Conservation (phyloP, 176 grass and related monocot genomes). For the Aegilops umbellulata region DNA sequence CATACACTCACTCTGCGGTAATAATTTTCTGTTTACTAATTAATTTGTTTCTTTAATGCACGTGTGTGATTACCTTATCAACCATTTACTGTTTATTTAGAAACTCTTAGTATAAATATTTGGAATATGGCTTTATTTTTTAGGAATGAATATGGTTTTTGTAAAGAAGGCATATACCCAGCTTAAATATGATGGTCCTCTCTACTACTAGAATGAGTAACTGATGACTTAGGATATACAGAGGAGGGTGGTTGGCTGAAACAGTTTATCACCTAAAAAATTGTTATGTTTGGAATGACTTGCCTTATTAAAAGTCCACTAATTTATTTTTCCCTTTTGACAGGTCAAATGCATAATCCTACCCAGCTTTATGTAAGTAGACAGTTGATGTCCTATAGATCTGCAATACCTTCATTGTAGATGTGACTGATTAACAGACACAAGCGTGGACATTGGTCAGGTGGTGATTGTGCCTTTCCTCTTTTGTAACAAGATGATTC, state of each 20-base stretch:
- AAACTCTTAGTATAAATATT: neutral
- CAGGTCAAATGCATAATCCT: no score
- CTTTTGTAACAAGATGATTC: no score
- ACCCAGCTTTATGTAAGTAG: no score
- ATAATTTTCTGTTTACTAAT: neutral
- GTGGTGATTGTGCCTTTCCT: no score
- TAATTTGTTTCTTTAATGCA: neutral
- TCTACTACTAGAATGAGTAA: neutral
- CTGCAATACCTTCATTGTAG: no score
- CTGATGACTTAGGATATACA: neutral
- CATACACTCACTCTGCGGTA: neutral
- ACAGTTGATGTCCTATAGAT: no score
- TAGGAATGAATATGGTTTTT: no score
- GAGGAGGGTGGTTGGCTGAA: neutral
- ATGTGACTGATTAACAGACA: no score
- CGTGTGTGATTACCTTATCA: neutral
- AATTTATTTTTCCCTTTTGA: no score
- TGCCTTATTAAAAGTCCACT: neutral
- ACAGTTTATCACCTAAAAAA: slow-evolving; percentile 3
- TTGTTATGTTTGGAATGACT: neutral
- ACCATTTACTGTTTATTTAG: neutral
- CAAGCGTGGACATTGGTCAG: no score
- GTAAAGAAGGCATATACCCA: neutral
- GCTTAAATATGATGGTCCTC: slow-evolving; percentile 16
- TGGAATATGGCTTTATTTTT: neutral